Percentiles rank a stretch among this genome's conserved stretches.
phyloP scores from a whole-genome alignment of 306 rosid species.

The Inga leiocalycina region DNA sequence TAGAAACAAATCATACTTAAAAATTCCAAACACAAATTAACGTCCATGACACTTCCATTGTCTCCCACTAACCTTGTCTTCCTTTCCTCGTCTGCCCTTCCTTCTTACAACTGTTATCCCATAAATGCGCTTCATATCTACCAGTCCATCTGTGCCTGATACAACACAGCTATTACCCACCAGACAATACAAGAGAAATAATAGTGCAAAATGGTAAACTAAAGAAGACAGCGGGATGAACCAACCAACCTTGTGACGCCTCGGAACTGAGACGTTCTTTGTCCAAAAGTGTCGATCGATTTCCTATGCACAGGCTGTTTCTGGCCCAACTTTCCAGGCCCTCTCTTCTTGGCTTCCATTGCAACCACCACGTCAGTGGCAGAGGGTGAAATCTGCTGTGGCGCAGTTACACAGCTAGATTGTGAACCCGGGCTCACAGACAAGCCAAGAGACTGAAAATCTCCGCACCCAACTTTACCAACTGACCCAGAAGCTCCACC shows the following conservation, averaged over 20 bases:
- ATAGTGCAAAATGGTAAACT: not conserved
- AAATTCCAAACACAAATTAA: conserved; percentile 21
- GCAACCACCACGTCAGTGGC: conserved; percentile 50
- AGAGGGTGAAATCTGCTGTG: conserved; percentile 69
- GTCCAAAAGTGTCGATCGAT: conserved; percentile 95
- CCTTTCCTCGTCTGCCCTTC: conserved; percentile 99
- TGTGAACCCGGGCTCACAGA: conserved; percentile 98
- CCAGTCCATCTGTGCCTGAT: conserved; percentile 98
- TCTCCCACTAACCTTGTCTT: conserved; percentile 76
- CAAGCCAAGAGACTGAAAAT: conserved; percentile 74
- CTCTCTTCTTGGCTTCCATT: conserved; percentile 77
- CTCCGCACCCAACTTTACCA: conserved; percentile 55
- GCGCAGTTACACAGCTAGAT: conserved; percentile 84
- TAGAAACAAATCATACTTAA: not conserved
- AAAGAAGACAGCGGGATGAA: not conserved
- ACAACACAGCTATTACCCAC: not conserved
- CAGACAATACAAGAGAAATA: not conserved
- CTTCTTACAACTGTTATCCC: conserved; percentile 99
- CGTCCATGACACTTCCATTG: not conserved
- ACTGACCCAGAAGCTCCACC: conserved; percentile 45
- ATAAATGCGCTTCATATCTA: conserved; percentile 95
- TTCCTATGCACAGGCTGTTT: conserved; percentile 94
- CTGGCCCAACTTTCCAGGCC: conserved; percentile 52
- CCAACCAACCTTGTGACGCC: conserved; percentile 83
- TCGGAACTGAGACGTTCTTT: conserved; percentile 94